A percentile compares a stretch with the other conserved stretches of the same genome.
phyloP scores from a whole-genome alignment of 441 rosid genomes.

The Geranium incanum region DNA sequence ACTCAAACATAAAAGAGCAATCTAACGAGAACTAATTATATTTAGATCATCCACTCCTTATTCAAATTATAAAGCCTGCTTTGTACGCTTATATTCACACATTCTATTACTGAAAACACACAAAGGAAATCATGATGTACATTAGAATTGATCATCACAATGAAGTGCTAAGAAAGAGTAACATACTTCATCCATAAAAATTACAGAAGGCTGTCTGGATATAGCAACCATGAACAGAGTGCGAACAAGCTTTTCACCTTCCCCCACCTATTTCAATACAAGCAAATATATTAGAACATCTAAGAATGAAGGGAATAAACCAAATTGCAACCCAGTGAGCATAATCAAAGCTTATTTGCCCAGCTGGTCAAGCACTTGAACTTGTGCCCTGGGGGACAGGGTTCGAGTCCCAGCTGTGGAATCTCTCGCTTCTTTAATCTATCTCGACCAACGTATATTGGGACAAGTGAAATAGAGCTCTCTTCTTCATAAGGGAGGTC shows the following conservation, averaged over 20 bases:
- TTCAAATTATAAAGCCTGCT: not conserved
- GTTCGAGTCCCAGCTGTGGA: too few relatives aligned
- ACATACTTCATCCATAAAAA: conserved; percentile 88
- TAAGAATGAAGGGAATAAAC: not conserved
- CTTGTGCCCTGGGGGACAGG: too few relatives aligned
- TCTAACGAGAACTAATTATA: not conserved
- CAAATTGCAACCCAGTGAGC: conserved; percentile 5
- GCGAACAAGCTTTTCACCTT: conserved; percentile 88
- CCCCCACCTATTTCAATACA: conserved; percentile 65
- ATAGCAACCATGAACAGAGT: conserved; percentile 80
- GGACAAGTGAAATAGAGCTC: too few relatives aligned
- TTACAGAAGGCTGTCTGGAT: conserved; percentile 88
- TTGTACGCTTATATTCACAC: not conserved
- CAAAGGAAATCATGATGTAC: not conserved
- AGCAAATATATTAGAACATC: conserved; percentile 15
- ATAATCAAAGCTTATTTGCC: not conserved
- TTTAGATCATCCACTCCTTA: not conserved
- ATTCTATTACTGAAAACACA: not conserved
- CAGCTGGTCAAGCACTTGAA: too few relatives aligned
- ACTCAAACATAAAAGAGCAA: not conserved
- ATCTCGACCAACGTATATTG: too few relatives aligned
- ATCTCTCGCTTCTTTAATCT: too few relatives aligned
- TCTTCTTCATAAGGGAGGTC: too few relatives aligned
- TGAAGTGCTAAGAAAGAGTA: conserved; percentile 19
- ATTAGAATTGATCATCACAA: not conserved